Conservation (phyloP, 2,329 filamentous ascomycete genomes). For the Aureobasidium namibiae region DNA sequence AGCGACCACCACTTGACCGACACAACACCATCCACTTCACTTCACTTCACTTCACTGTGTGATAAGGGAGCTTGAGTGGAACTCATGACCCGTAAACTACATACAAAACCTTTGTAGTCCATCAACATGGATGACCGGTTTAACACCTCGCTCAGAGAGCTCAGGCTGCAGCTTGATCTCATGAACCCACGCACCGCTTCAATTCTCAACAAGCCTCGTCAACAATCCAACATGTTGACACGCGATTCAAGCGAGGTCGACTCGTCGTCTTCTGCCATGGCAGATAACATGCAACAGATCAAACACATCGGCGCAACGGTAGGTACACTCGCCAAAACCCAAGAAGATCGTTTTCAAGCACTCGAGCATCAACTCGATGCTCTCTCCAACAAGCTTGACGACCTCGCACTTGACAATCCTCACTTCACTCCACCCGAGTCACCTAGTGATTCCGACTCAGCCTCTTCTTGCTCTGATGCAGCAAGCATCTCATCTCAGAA, state of each 20-base stretch:
- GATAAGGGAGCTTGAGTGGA: background rate
- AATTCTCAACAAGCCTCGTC: background rate
- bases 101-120: background rate
- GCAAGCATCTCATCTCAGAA: background rate
- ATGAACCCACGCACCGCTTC: conserved; percentile 7
- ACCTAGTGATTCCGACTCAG: background rate
- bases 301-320: background rate
- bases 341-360: background rate
- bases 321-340: background rate
- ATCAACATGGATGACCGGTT: background rate
- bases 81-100: background rate
- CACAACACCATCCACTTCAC: background rate
- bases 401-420: background rate
- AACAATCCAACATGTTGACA: background rate
- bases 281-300: background rate
- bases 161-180: conserved; percentile 1
- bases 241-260: background rate
- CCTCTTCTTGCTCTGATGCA: too few relatives aligned
- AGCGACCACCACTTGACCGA: background rate
- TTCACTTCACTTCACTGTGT: background rate
- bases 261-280: background rate
- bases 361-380: background rate
- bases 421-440: conserved; percentile 1
- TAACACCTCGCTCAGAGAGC: background rate
- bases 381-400: background rate